These are phyloP conservation scores for Fraxinus quadrangulata DNA, from an alignment of 257 asterid genomes.

Conservation along the genomic window DNA sequence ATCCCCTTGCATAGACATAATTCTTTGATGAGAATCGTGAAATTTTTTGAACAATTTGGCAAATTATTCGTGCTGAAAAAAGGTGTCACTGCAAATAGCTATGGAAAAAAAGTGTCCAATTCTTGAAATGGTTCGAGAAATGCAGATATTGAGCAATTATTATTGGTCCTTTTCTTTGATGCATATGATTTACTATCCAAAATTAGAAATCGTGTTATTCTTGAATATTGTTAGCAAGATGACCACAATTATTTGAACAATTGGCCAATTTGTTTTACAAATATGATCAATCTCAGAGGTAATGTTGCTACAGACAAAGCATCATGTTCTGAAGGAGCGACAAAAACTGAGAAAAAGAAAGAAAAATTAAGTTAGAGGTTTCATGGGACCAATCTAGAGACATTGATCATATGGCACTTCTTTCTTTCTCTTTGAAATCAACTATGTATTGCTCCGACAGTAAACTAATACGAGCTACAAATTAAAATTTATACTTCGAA, in stretches of 20 bases:
- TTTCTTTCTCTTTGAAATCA: not conserved
- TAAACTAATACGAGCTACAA: not conserved
- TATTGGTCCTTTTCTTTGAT: constrained; percentile 29
- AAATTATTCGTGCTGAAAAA: not conserved
- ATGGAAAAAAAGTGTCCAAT: not conserved
- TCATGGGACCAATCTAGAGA: not conserved
- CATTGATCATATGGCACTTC: not conserved
- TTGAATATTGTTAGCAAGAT: constrained; percentile 27
- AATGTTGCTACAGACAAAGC: not conserved
- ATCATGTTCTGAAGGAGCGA: no score
- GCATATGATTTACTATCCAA: constrained; percentile 25
- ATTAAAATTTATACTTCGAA: not conserved
- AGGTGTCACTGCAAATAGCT: not conserved
- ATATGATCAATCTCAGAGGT: constrained; percentile 1
- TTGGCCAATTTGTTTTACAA: constrained; percentile 16
- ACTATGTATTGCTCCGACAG: not conserved
- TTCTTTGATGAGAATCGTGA: not conserved
- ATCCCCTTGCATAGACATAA: not conserved
- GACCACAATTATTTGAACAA: constrained; percentile 31
- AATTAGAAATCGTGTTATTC: constrained; percentile 41
- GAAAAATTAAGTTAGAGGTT: not conserved
- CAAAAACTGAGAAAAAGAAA: no score
- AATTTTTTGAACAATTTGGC: not conserved
- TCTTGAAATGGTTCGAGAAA: not conserved
- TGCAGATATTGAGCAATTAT: constrained; percentile 10